Evolutionary conservation across 768 basidiomycete species (phyloP).

Genomic region (Nevesoporus exiguus): DNA sequence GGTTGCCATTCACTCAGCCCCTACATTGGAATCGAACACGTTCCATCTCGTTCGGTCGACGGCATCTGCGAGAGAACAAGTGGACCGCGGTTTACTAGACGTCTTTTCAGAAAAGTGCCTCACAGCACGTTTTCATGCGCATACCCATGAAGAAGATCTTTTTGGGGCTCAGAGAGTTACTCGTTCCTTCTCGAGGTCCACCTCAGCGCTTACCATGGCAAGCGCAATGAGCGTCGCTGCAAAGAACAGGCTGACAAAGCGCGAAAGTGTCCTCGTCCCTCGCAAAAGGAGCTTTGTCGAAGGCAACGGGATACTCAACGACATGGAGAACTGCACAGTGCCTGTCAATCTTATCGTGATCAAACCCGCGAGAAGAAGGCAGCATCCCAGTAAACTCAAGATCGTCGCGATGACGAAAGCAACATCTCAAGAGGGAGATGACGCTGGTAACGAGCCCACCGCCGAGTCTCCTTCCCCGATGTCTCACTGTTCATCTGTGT

Average conservation of each 20-base stretch:
- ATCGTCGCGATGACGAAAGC: slow-evolving; percentile 22
- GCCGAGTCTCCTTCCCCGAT: slow-evolving; percentile 37
- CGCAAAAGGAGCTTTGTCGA: slow-evolving; percentile 51
- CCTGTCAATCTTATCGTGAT: background rate
- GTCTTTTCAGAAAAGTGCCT: slow-evolving; percentile 74
- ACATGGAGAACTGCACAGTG: slow-evolving; percentile 13
- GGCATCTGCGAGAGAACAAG: slow-evolving; percentile 57
- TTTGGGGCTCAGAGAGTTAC: slow-evolving; percentile 51
- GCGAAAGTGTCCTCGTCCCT: slow-evolving; percentile 68
- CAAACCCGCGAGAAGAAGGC: slow-evolving; percentile 17
- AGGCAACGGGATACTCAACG: slow-evolving; percentile 10
- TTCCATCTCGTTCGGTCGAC: slow-evolving; percentile 69
- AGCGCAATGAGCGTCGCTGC: slow-evolving; percentile 53
- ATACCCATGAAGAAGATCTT: slow-evolving; percentile 58
- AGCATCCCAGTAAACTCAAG: slow-evolving; percentile 30
- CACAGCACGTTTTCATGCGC: slow-evolving; percentile 63
- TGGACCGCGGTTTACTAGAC: slow-evolving; percentile 78
- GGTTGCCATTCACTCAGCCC: slow-evolving; percentile 53
- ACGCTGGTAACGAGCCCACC: slow-evolving; percentile 18
- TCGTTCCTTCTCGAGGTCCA: slow-evolving; percentile 49
- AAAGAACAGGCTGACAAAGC: slow-evolving; percentile 54
- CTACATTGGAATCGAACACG: slow-evolving; percentile 44
- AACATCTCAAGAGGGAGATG: slow-evolving; percentile 23
- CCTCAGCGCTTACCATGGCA: slow-evolving; percentile 58
- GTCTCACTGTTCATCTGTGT: slow-evolving; percentile 38